These are phyloP conservation scores for Neurospora tetraspora DNA, from an alignment of 495 filamentous ascomycete genomes.

Conservation along the genomic window DNA sequence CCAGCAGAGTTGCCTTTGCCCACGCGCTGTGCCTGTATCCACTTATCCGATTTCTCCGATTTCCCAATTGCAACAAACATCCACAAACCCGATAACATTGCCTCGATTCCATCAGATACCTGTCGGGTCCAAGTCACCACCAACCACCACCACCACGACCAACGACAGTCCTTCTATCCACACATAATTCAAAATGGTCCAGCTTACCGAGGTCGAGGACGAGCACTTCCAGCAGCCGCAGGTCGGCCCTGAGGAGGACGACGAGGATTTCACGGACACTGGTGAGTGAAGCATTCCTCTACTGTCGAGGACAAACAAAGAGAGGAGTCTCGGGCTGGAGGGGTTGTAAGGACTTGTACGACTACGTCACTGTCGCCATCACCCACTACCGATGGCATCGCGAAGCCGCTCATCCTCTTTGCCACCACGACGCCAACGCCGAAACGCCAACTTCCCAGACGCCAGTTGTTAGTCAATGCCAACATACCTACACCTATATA, in stretches of 20 bases:
- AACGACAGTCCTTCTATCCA: not conserved
- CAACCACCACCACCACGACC: not conserved
- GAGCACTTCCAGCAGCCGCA: slow-evolving; percentile 81
- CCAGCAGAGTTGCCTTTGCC: not conserved
- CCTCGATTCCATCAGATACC: not conserved
- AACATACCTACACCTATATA: not conserved
- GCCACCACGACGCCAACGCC: not conserved
- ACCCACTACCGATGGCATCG: not conserved
- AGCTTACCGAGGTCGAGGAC: slow-evolving; percentile 90
- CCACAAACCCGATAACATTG: not conserved
- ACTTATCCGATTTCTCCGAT: not conserved
- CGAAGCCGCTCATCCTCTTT: not conserved
- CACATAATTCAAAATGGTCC: slow-evolving; percentile 66
- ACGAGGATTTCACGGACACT: slow-evolving; percentile 80
- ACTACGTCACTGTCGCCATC: not conserved
- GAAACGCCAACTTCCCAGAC: not conserved
- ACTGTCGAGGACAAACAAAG: not conserved
- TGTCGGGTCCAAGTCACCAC: not conserved
- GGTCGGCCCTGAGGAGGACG: slow-evolving; percentile 62
- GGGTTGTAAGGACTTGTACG: not conserved
- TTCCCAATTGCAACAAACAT: not conserved
- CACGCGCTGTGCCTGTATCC: not conserved
- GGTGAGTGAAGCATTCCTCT: slow-evolving; percentile 43
- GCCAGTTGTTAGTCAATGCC: not conserved
- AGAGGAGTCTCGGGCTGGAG: not conserved